Evolutionary conservation across 495 filamentous ascomycete species (phyloP).

Genomic region (Penicillium alfredii): DNA sequence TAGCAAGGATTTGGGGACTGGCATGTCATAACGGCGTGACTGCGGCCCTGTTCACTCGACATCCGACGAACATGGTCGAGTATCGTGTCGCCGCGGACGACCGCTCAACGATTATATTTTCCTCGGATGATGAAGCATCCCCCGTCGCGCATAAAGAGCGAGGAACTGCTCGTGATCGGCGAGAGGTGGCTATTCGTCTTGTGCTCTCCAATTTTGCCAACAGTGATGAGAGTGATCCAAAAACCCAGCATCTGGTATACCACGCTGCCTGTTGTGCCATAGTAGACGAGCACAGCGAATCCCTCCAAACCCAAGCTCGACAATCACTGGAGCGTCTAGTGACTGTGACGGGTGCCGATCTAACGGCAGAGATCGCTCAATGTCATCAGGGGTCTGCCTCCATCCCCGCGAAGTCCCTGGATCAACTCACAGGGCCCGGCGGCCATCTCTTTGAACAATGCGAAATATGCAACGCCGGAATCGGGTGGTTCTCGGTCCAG

Average conservation of each 20-base stretch:
- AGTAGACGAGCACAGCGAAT: constrained; percentile 20
- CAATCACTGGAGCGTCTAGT: constrained; percentile 26
- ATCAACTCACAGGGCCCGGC: constrained; percentile 19
- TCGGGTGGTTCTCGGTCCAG: constrained; percentile 31
- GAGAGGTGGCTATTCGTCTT: constrained; percentile 24
- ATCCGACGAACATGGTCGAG: constrained; percentile 49
- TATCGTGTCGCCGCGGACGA: constrained; percentile 41
- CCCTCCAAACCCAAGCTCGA: constrained; percentile 23
- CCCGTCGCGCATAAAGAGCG: constrained; percentile 3
- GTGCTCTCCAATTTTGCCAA: constrained; percentile 20
- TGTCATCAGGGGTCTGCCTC: constrained; percentile 13
- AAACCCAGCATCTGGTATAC: constrained; percentile 32
- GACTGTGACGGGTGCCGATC: constrained; percentile 19
- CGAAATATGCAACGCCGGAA: constrained; percentile 40
- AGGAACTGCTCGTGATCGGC: constrained; percentile 11
- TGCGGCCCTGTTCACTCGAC: constrained; percentile 39
- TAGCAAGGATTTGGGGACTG: constrained; percentile 47
- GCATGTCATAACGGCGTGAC: constrained; percentile 34
- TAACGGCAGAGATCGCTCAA: constrained; percentile 31
- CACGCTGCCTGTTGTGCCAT: constrained; percentile 36
- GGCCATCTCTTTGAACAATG: constrained; percentile 39
- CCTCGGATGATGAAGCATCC: constrained; percentile 10
- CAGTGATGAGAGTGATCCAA: constrained; percentile 7
- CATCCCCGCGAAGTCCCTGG: constrained; percentile 21
- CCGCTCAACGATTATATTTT: constrained; percentile 32